Conservation (phyloP, 257 asterid species). For the Gardenia jasminoides region DNA sequence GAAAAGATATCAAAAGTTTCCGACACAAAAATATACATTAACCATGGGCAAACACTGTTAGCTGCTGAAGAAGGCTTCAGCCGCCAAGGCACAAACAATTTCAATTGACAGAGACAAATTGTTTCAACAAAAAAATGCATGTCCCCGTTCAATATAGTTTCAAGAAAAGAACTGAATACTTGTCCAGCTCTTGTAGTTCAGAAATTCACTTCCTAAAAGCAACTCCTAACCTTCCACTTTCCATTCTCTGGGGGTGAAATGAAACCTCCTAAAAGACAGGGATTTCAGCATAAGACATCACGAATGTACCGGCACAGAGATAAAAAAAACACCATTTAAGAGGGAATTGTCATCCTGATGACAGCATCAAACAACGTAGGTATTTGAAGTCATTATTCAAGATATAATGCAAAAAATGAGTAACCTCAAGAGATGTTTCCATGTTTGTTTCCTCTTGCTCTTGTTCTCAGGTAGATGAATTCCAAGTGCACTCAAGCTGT, state of each 20-base stretch:
- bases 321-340: background rate
- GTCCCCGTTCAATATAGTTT: too few relatives aligned
- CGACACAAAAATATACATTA: background rate
- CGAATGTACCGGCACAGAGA: background rate
- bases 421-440: background rate
- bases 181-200: background rate
- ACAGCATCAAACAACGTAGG: background rate
- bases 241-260: background rate
- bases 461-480: background rate
- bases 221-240: background rate
- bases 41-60: background rate
- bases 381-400: background rate
- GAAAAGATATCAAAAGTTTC: background rate
- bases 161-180: background rate
- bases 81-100: background rate
- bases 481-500: background rate
- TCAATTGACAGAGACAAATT: background rate
- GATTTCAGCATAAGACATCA: background rate
- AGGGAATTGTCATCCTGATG: background rate
- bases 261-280: background rate
- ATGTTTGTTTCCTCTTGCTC: background rate
- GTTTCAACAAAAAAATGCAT: background rate
- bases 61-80: background rate
- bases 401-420: background rate
- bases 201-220: background rate